phyloP scores from a whole-genome alignment of 2,329 filamentous ascomycete species.

The Botryotinia convoluta region DNA sequence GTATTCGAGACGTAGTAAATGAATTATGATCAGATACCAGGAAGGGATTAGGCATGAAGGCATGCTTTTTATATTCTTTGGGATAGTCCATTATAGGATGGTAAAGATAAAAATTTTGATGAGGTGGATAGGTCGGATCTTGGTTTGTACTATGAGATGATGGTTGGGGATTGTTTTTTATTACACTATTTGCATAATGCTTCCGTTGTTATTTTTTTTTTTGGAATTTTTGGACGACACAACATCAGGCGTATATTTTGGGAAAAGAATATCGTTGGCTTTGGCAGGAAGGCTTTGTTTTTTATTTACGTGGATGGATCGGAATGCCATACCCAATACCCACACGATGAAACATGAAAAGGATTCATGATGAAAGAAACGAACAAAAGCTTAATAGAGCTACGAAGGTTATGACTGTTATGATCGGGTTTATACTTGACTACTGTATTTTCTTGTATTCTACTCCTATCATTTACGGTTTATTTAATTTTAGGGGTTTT shows the following conservation, averaged over 20 bases:
- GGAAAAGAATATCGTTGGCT: conserved; percentile 9
- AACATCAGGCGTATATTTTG: conserved; percentile 10
- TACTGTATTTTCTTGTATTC: conserved; percentile 18
- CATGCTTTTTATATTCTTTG: conserved; percentile 21
- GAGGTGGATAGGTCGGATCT: conserved; percentile 14
- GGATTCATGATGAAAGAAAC: conserved; percentile 9
- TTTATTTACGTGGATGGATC: neutral
- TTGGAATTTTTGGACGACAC: conserved; percentile 2
- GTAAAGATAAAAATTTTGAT: neutral
- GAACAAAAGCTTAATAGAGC: conserved; percentile 19
- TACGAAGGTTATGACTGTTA: conserved; percentile 20
- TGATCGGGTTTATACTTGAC: conserved; percentile 20
- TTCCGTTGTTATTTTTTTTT: neutral
- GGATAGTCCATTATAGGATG: conserved; percentile 16
- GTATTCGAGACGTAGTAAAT: conserved; percentile 58
- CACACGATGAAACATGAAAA: conserved; percentile 2
- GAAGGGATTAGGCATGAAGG: neutral
- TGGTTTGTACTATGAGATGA: conserved; percentile 20
- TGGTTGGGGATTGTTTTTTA: conserved; percentile 5
- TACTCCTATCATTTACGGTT: conserved; percentile 20
- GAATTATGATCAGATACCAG: conserved; percentile 21
- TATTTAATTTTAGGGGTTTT: neutral
- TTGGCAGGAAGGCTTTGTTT: neutral
- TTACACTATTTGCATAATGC: conserved; percentile 17
- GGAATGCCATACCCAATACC: neutral